Evolutionary conservation across 768 basidiomycete genomes (phyloP), one percentile per base, ranked within the genome.

Genomic region (Scleroderma bovista): DNA sequence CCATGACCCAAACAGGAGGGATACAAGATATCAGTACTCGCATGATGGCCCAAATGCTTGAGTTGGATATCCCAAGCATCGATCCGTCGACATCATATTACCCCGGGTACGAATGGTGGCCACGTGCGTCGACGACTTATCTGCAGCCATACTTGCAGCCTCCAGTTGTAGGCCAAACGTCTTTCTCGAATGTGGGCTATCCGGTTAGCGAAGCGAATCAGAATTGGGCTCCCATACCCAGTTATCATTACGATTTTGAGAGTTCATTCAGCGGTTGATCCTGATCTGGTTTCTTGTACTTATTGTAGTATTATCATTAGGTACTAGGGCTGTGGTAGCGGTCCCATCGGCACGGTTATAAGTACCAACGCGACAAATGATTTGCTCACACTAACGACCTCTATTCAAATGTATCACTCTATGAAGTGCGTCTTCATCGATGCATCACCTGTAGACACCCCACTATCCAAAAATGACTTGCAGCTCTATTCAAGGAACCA

Each of bases 11-110:
- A 29, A 50, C 47, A 20, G 41, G 56, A 20, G 82, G 80, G 33
- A 78, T 82, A 24, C 83, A 84, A 58, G 83, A 83, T 53, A 69
- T 84, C 49, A 78, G 77, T 53, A 78, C 77, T 31, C 75, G 80
- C 42, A 74, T 85, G 50, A 84, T 85, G 82, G 83, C 83, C 13
- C 80, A 84, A 57, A 85, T 85, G 82, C 66, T 85, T 20, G 83
- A 82, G 15, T 64, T 84, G 20, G 80, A 84, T 60, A 73, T 84
- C 51, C 80, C 80, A 40, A 82, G 81, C 24, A 72, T 83, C 29
- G 66, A 72, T 16, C 64, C 67, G 7, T 82, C 83, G 51, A 73
- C 81, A 36, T 81, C 83, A 36, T 71, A 66, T 48, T 69, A 66
- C 47, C 68, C 69, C 42, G 82, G 79, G 23, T 83, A 80, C 57